Evolutionary conservation across 257 asterid species (phyloP), one percentile per base, ranked within the genome.

Genomic region (Nicotiana sylvestris): DNA sequence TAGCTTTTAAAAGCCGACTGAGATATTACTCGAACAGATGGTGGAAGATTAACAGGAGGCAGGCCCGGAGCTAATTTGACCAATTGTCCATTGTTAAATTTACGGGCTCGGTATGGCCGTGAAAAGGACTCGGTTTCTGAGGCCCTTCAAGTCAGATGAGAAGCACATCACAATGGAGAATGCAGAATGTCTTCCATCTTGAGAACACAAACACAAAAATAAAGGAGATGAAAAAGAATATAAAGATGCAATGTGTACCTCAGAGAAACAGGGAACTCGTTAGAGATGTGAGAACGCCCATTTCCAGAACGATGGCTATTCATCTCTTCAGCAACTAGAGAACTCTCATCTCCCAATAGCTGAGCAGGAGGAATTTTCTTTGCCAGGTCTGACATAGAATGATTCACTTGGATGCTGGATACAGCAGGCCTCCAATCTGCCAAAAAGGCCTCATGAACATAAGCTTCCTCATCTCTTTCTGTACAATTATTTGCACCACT

Each of bases 41-140:
- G 97, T 80, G 99, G 99, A 86, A 96, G 97, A 88, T 94, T 96
- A 70, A 96, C 97, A 16, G 98, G 98, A 85, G 99, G 98, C 85
- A 96, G 83, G 86, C 82, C 93, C 62, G 98, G 98, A 82, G 99
- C 98, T 89, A 96, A 88, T 88, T 91, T 96, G 84, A 96, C 98
- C 82, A 96, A 49, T 81, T 91, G 93, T 61, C 98, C 86, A 64
- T 68, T 87, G 70, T 86, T 93, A 77, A 83, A 70, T 86, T 86
- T 93, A 81, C 96, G 93, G 81, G 91, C 87, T 76, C 97, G 90
- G 85, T 93, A 91, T 65, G 97, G 97, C 69, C 92, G 86, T 77
- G 87, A 76, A 82, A 79, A 83, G 53, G 89, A 77, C 86, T 86
- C 90, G 77, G 92, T 86, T 81, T 51, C 84, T 72, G 92, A 84